Conservation (phyloP, 164 flowering plant genomes). For the Saururus chinensis region DNA sequence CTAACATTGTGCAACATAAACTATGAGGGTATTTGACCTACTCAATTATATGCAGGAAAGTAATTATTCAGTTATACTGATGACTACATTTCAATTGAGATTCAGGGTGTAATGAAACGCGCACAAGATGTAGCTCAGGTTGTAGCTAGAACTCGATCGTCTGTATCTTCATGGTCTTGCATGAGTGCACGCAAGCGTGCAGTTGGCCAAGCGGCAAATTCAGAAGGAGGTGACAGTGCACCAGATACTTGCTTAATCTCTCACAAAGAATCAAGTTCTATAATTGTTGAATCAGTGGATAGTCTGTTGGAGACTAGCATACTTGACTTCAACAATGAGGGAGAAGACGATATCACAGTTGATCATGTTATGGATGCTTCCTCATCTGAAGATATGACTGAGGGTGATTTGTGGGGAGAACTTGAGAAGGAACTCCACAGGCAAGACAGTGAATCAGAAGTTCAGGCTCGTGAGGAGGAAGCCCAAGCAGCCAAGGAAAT, state of each 20-base stretch:
- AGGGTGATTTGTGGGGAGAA: slow-evolving; percentile 75
- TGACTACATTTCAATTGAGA: neutral
- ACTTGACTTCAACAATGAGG: slow-evolving; percentile 37
- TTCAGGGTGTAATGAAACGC: slow-evolving; percentile 78
- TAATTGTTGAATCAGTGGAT: slow-evolving; percentile 20
- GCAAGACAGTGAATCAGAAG: slow-evolving; percentile 28
- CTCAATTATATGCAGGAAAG: no score
- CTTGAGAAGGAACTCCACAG: slow-evolving; percentile 71
- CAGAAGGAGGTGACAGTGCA: slow-evolving; percentile 25
- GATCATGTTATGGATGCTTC: slow-evolving; percentile 24
- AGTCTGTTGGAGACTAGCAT: slow-evolving; percentile 12
- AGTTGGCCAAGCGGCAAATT: slow-evolving; percentile 21
- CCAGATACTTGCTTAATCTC: slow-evolving; percentile 33
- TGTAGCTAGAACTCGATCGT: slow-evolving; percentile 69
- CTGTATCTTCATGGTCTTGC: slow-evolving; percentile 81
- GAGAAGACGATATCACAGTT: slow-evolving; percentile 30
- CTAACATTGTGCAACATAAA: no score
- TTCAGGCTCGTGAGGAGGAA: slow-evolving; percentile 46
- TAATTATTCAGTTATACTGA: neutral
- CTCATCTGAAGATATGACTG: slow-evolving; percentile 46
- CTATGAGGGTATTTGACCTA: no score
- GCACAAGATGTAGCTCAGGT: slow-evolving; percentile 91
- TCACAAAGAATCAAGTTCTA: slow-evolving; percentile 26
- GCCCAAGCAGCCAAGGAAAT: slow-evolving; percentile 60
- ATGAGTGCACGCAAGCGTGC: slow-evolving; percentile 82